phyloP scores from a whole-genome alignment of 768 basidiomycete genomes.

The Hirschioporus abietinus region DNA sequence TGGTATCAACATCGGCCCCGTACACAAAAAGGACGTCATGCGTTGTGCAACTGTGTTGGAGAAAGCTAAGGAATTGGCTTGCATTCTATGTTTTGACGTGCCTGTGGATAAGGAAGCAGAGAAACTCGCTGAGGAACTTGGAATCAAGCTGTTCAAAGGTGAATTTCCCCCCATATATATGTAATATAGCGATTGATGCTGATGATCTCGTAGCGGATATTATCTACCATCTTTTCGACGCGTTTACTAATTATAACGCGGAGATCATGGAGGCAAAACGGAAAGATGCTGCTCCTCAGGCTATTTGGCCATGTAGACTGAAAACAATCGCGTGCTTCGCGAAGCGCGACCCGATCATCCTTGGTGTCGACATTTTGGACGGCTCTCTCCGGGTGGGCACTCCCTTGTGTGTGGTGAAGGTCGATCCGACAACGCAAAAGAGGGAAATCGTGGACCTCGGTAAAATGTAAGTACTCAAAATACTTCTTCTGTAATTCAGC shows the following conservation, averaged over 20 bases:
- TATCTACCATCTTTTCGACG: conserved; percentile 96
- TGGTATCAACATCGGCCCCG: conserved; percentile 95
- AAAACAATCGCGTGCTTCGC: conserved; percentile 92
- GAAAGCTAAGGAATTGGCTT: conserved; percentile 90
- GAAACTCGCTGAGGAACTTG: conserved; percentile 87
- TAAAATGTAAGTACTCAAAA: conserved; percentile 66
- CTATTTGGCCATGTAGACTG: conserved; percentile 94
- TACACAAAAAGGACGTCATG: conserved; percentile 94
- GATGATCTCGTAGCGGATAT: conserved; percentile 69
- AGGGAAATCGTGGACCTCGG: conserved; percentile 90
- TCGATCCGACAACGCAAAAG: conserved; percentile 82
- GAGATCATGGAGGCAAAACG: conserved; percentile 92
- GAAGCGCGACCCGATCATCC: conserved; percentile 95
- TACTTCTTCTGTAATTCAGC: conserved; percentile 5
- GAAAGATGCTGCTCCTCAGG: conserved; percentile 86
- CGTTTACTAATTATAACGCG: conserved; percentile 90
- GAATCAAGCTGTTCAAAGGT: conserved; percentile 94
- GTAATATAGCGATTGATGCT: conserved; percentile 2
- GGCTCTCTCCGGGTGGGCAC: conserved; percentile 89
- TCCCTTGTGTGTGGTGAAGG: conserved; percentile 90
- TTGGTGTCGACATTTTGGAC: conserved; percentile 95
- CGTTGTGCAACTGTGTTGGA: conserved; percentile 91
- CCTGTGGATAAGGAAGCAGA: conserved; percentile 91
- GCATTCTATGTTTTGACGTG: conserved; percentile 96
- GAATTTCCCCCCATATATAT: conserved; percentile 12